Evolutionary conservation across 352 stramenopile genomes (phyloP).

Genomic region (Globisporangium megalacanthum): DNA sequence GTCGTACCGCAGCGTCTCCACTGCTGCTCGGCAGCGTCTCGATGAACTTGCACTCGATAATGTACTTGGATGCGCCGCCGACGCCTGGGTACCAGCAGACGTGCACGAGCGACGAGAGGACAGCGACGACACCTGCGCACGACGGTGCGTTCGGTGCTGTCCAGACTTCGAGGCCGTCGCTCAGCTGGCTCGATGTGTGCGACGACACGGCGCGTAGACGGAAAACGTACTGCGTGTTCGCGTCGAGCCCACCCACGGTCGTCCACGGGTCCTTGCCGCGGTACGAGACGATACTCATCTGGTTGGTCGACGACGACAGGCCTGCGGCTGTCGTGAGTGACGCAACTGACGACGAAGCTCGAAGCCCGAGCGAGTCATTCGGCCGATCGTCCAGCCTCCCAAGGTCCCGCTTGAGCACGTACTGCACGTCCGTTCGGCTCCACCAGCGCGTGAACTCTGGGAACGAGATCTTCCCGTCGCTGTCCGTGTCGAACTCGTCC

Average conservation of each 20-base stretch:
- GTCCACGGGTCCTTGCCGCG: slow-evolving; percentile 45
- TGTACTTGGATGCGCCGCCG: slow-evolving; percentile 59
- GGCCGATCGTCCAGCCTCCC: slow-evolving; percentile 6
- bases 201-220: slow-evolving; percentile 71
- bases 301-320: slow-evolving; percentile 5
- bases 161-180: slow-evolving; percentile 65
- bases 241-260: slow-evolving; percentile 53
- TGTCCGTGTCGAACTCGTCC: slow-evolving; percentile 72
- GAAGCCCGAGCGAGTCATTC: not conserved
- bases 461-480: slow-evolving; percentile 83
- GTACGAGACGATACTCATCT: slow-evolving; percentile 73
- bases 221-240: slow-evolving; percentile 87
- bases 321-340: slow-evolving; percentile 1
- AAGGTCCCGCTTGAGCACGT: slow-evolving; percentile 73
- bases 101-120: slow-evolving; percentile 39
- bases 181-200: slow-evolving; percentile 71
- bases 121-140: slow-evolving; percentile 49
- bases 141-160: slow-evolving; percentile 51
- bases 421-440: slow-evolving; percentile 72
- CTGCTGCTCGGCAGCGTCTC: slow-evolving; percentile 36
- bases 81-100: slow-evolving; percentile 82
- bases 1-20: not conserved
- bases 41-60: slow-evolving; percentile 72
- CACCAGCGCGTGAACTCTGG: slow-evolving; percentile 88
- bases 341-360: not conserved